A percentile compares a stretch with the other conserved stretches of the same genome.
These are phyloP conservation scores for Pseudomassariella vexata DNA, from an alignment of 2,329 filamentous ascomycete genomes.

Conservation along the genomic window DNA sequence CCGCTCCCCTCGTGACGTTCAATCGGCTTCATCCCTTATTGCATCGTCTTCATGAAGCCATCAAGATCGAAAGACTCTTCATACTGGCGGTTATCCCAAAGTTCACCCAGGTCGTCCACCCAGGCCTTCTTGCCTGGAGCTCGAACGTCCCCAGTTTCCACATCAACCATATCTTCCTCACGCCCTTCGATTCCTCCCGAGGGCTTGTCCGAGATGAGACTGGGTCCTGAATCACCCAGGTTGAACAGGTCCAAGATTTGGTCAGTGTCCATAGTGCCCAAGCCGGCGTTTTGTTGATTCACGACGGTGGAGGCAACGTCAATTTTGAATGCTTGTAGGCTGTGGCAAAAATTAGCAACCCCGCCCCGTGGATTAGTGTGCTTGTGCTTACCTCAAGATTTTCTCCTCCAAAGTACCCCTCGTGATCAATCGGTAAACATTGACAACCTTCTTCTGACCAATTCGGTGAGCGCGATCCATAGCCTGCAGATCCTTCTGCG, in stretches of 20 bases:
- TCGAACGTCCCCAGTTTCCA: constrained; percentile 84
- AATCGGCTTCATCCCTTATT: constrained; percentile 9
- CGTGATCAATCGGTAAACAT: constrained; percentile 95
- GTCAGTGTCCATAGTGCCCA: constrained; percentile 93
- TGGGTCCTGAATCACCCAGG: constrained; percentile 71
- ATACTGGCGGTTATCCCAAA: constrained; percentile 97
- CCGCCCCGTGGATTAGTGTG: too few species aligned
- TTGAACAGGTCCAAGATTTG: constrained; percentile 97
- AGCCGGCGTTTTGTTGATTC: constrained; percentile 95
- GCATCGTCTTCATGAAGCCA: constrained; percentile 90
- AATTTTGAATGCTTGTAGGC: constrained; percentile 98
- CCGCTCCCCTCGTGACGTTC: too few species aligned
- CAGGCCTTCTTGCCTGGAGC: constrained; percentile 96
- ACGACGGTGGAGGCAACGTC: constrained; percentile 97
- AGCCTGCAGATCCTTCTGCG: constrained; percentile 95
- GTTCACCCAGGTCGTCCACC: constrained; percentile 87
- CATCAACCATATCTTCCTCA: constrained; percentile 85
- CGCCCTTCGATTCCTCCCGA: constrained; percentile 54
- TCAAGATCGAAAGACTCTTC: constrained; percentile 97
- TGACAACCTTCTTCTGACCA: constrained; percentile 99
- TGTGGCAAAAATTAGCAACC: constrained; percentile 13
- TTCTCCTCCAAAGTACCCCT: constrained; percentile 96
- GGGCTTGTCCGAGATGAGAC: constrained; percentile 55
- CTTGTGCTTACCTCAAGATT: constrained; percentile 59
- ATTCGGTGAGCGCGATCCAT: constrained; percentile 99